A percentile compares a stretch with the other conserved stretches of the same genome.
Conservation (phyloP, 2,329 filamentous ascomycete genomes). For the Magnaporthales sp. region DNA sequence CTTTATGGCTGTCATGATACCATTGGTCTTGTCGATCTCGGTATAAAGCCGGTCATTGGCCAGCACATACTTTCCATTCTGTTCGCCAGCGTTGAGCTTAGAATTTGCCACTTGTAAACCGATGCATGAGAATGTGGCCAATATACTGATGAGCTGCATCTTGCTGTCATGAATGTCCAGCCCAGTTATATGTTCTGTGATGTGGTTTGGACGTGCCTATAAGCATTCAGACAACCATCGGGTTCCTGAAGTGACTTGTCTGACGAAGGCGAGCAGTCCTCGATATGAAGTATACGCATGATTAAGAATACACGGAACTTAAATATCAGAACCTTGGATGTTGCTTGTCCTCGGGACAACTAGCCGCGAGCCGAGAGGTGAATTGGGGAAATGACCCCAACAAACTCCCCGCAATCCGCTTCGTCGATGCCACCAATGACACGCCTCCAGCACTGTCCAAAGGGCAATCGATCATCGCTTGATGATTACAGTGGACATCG, state of each 20-base stretch:
- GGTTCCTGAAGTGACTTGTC: not conserved
- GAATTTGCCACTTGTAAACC: not conserved
- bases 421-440: not conserved
- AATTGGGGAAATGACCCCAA: not conserved
- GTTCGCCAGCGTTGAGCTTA: constrained; percentile 15
- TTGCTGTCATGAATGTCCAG: not conserved
- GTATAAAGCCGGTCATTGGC: constrained; percentile 18
- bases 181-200: not conserved
- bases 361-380: not conserved
- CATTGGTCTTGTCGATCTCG: constrained; percentile 18
- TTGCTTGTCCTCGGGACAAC: not conserved
- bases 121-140: not conserved
- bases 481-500: not conserved
- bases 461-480: not conserved
- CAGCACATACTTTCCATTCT: constrained; percentile 15
- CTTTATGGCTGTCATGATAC: constrained; percentile 16
- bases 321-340: not conserved
- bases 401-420: not conserved
- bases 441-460: not conserved
- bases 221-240: not conserved
- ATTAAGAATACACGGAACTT: not conserved
- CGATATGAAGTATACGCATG: not conserved
- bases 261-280: not conserved
- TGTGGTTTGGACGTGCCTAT: no score
- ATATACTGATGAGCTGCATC: not conserved